Evolutionary conservation across 805 yeast species (phyloP).

Genomic region (Ogataea corticis): DNA sequence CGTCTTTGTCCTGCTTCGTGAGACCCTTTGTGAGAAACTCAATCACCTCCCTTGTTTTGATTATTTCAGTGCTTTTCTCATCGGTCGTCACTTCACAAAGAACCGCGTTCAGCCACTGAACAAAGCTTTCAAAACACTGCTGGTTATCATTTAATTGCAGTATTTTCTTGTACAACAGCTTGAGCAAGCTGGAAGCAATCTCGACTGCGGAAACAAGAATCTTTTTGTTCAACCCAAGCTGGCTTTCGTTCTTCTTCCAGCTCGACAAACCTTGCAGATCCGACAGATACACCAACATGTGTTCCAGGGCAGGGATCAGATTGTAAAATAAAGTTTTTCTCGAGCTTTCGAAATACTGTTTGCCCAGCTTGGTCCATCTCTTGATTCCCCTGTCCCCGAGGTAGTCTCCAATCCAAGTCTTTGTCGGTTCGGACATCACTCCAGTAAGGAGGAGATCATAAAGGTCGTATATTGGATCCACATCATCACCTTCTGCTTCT

Average conservation of each 20-base stretch:
- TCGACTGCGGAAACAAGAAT: constrained; percentile 21
- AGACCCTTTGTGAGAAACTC: constrained; percentile 30
- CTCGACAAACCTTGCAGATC: constrained; percentile 41
- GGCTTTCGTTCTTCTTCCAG: constrained; percentile 35
- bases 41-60: constrained; percentile 32
- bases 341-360: constrained; percentile 49
- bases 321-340: constrained; percentile 49
- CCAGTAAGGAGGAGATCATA: constrained; percentile 56
- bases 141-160: constrained; percentile 49
- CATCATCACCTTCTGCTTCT: constrained; percentile 14
- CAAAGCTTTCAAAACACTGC: constrained; percentile 43
- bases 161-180: constrained; percentile 38
- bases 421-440: constrained; percentile 46
- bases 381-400: constrained; percentile 67
- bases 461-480: constrained; percentile 40
- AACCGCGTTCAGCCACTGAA: constrained; percentile 44
- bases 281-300: constrained; percentile 48
- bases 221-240: constrained; percentile 20
- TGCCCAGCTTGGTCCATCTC: constrained; percentile 53
- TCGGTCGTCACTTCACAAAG: constrained; percentile 42
- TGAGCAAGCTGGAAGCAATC: constrained; percentile 29
- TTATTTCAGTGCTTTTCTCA: constrained; percentile 24
- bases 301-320: constrained; percentile 56
- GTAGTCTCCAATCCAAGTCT: constrained; percentile 63
- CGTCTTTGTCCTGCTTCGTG: constrained; percentile 7